Conservation (phyloP, 306 rosid genomes). For the Glycyrrhiza uralensis region DNA sequence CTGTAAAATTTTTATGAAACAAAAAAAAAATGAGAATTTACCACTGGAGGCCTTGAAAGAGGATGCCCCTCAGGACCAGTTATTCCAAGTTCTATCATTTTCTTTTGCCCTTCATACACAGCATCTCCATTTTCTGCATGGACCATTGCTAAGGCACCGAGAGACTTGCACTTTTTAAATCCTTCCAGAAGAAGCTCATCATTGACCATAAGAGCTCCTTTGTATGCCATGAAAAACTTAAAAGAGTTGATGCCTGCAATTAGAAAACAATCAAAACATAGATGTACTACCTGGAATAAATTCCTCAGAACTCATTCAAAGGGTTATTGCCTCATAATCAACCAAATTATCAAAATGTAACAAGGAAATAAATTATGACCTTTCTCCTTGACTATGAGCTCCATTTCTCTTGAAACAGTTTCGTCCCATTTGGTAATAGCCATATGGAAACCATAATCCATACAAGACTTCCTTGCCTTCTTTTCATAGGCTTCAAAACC, state of each 20-base stretch:
- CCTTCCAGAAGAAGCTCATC: conserved; percentile 91
- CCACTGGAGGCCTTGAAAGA: conserved; percentile 91
- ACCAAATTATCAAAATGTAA: conserved; percentile 1
- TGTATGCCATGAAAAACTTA: conserved; percentile 95
- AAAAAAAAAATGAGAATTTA: conserved; percentile 27
- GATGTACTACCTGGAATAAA: background rate
- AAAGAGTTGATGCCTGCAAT: conserved; percentile 86
- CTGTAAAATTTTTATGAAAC: background rate
- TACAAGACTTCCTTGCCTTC: conserved; percentile 76
- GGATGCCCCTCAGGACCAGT: conserved; percentile 97
- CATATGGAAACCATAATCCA: conserved; percentile 97
- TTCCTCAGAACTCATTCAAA: conserved; percentile 6
- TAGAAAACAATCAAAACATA: conserved; percentile 13
- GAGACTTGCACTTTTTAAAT: conserved; percentile 84
- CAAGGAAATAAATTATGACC: conserved; percentile 42
- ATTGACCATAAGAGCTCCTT: conserved; percentile 75
- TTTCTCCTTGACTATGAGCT: conserved; percentile 80
- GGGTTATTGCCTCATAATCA: background rate
- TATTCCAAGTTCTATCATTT: conserved; percentile 92
- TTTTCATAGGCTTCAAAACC: conserved; percentile 81
- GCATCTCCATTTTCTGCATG: conserved; percentile 99
- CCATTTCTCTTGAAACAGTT: conserved; percentile 78
- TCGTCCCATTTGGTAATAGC: conserved; percentile 96
- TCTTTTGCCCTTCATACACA: conserved; percentile 78
- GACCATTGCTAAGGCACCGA: conserved; percentile 97